Percentiles rank a stretch among this genome's conserved stretches.
Conservation (phyloP, 202 grass and related monocot genomes). For the Eragrostis tef region DNA sequence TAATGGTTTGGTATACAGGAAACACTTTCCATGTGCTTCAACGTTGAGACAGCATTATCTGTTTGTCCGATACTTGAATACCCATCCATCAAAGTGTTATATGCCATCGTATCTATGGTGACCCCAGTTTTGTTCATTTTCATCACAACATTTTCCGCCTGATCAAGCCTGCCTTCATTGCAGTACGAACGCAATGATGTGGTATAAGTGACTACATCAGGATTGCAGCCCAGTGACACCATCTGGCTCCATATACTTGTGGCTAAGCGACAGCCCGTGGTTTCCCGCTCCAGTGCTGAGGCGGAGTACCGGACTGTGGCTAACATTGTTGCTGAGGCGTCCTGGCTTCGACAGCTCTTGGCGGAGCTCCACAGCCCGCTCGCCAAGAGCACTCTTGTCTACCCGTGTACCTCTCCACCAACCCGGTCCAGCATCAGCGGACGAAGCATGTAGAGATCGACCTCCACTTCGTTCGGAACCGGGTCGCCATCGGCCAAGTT, state of each 20-base stretch:
- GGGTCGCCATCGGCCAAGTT: too few species aligned
- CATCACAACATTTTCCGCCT: conserved; percentile 51
- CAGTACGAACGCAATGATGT: conserved; percentile 51
- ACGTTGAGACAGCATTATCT: conserved; percentile 46
- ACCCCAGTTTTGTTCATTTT: conserved; percentile 51
- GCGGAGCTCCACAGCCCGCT: too few species aligned
- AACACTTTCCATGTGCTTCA: conserved; percentile 54
- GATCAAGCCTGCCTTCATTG: conserved; percentile 51
- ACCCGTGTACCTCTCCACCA: too few species aligned
- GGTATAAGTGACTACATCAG: conserved; percentile 59
- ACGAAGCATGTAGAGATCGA: too few species aligned
- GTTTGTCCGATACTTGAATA: conserved; percentile 44
- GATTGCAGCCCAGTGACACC: conserved; percentile 53
- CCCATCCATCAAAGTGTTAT: conserved; percentile 64
- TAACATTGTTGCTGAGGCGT: too few species aligned
- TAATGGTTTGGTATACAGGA: conserved; percentile 50
- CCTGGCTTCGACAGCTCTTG: too few species aligned
- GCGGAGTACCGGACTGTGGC: too few species aligned
- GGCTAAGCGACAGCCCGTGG: too few species aligned
- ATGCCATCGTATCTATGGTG: conserved; percentile 48
- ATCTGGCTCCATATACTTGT: conserved; percentile 51
- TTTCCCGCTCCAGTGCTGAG: too few species aligned
- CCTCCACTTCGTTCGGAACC: too few species aligned
- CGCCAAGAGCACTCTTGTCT: too few species aligned
- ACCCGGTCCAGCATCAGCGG: too few species aligned